Percentiles rank a stretch among this genome's conserved stretches.
Conservation (phyloP, 805 yeast genomes). For the Candida multigemmis region DNA sequence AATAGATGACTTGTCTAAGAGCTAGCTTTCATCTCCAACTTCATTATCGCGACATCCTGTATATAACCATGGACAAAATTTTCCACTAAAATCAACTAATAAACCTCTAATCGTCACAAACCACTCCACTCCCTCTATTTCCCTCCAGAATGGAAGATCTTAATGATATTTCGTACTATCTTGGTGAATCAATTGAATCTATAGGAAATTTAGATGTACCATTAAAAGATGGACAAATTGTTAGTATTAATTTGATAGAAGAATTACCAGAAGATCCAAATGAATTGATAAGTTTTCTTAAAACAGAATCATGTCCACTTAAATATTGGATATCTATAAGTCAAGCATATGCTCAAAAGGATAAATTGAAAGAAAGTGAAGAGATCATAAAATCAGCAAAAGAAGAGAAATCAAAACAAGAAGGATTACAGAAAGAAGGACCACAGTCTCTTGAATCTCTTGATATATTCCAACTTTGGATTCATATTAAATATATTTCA, state of each 20-base stretch:
- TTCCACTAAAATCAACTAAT: conserved; percentile 2
- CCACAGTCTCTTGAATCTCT: too few species aligned
- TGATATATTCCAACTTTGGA: too few species aligned
- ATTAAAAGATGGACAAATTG: conserved; percentile 67
- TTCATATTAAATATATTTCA: too few species aligned
- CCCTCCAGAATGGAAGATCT: conserved; percentile 8
- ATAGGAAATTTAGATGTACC: conserved; percentile 54
- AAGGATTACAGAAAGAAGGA: too few species aligned
- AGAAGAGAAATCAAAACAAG: too few species aligned
- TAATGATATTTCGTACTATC: conserved; percentile 22
- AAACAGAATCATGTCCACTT: conserved; percentile 67
- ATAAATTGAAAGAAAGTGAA: conserved; percentile 50
- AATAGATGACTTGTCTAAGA: too few species aligned
- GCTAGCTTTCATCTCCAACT: too few species aligned
- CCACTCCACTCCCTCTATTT: not conserved
- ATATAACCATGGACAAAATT: too few species aligned
- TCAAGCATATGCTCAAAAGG: conserved; percentile 63
- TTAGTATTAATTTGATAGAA: conserved; percentile 67
- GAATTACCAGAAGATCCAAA: conserved; percentile 88
- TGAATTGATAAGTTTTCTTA: conserved; percentile 69
- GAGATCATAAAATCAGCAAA: conserved; percentile 54
- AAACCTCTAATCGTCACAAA: not conserved
- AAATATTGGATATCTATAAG: conserved; percentile 84
- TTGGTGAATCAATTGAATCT: conserved; percentile 21
- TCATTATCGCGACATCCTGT: too few species aligned